These are phyloP conservation scores for Dothideomycetidae sp. DNA, from an alignment of 2,329 filamentous ascomycete genomes.

Conservation along the genomic window DNA sequence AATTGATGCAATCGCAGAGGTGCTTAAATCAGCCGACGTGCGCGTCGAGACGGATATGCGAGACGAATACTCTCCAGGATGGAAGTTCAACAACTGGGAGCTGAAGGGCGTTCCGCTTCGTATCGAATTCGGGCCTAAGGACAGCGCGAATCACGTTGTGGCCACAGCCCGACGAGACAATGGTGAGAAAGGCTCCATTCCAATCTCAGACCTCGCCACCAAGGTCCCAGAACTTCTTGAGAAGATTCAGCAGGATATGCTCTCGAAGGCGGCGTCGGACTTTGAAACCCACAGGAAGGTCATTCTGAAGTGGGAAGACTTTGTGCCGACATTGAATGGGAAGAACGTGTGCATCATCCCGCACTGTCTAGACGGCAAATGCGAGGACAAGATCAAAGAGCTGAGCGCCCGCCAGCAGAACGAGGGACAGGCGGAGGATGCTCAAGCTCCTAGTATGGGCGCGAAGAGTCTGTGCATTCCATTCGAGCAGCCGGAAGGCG, in stretches of 20 bases:
- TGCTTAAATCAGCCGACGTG: conserved; percentile 58
- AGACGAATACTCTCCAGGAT: conserved; percentile 83
- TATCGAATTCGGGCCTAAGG: conserved; percentile 91
- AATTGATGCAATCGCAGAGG: conserved; percentile 54
- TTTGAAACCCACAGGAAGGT: conserved; percentile 71
- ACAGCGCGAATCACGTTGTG: conserved; percentile 72
- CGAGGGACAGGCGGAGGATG: conserved; percentile 50
- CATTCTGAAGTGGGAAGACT: conserved; percentile 76
- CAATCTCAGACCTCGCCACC: conserved; percentile 57
- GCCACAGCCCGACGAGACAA: conserved; percentile 79
- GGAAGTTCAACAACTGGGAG: conserved; percentile 99
- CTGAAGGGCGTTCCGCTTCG: conserved; percentile 88
- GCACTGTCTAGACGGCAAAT: conserved; percentile 69
- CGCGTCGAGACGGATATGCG: conserved; percentile 71
- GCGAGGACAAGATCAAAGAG: conserved; percentile 91
- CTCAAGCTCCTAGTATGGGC: conserved; percentile 59
- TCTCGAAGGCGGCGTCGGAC: conserved; percentile 56
- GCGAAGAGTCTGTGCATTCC: conserved; percentile 66
- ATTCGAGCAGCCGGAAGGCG: conserved; percentile 71
- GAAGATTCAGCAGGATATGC: conserved; percentile 76
- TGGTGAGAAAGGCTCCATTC: conserved; percentile 63
- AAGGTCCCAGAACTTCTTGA: conserved; percentile 72
- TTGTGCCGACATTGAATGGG: conserved; percentile 74
- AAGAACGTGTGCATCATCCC: conserved; percentile 92
- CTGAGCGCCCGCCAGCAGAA: conserved; percentile 60